Evolutionary conservation across 2,329 filamentous ascomycete species (phyloP), one percentile per base, ranked within the genome.

Genomic region (Sporothrix luriei): DNA sequence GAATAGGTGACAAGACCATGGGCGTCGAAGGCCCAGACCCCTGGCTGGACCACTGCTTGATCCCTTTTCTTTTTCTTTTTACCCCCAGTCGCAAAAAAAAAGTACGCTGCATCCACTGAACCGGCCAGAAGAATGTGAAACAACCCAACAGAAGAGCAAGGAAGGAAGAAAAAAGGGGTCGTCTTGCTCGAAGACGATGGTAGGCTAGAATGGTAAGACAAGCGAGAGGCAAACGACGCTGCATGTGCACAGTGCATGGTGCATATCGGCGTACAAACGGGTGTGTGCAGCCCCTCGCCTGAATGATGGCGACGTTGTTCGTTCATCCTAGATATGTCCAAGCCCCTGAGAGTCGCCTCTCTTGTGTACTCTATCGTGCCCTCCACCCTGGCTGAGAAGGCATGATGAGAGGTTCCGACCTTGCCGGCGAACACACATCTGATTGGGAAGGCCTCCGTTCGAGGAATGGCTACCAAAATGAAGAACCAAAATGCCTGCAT

Each of bases 61-160:
- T 11, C 21, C 54, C 6, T 43, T 19, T 43, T 21, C 11, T 46
- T n/a, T n/a, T 24, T 61, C 24, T 7, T 33, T 46, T 62, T 64
- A 4, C 3, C 26, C 26, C 46, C 26, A 51, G 46, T 67, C n/a
- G 38, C 46, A 52, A 26, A 38, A 51, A 33, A 10, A 38, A 38
- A 11, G 19, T 24, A 38, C 43, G 24, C 43, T n/a, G 61, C 10
- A n/a, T n/a, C 14, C 40, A 33, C 43, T 33, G 24, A 64, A 33
- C 49, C 65, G 55, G 65, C 49, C 65, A 26, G 65, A 55, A 67
- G 14, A 67, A 55, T 43, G 21, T 67, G 49, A 67, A 67, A 67
- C 65, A 49, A 46, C 5, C 29, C n/a, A 29, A 54, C 65, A 29
- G 51, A 55, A 67, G 49, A 26, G 24, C 7, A 49, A 46, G 57